Evolutionary conservation across 2,329 filamentous ascomycete species (phyloP), one percentile per base, ranked within the genome.

Genomic region (Rugonectria rugulosa): DNA sequence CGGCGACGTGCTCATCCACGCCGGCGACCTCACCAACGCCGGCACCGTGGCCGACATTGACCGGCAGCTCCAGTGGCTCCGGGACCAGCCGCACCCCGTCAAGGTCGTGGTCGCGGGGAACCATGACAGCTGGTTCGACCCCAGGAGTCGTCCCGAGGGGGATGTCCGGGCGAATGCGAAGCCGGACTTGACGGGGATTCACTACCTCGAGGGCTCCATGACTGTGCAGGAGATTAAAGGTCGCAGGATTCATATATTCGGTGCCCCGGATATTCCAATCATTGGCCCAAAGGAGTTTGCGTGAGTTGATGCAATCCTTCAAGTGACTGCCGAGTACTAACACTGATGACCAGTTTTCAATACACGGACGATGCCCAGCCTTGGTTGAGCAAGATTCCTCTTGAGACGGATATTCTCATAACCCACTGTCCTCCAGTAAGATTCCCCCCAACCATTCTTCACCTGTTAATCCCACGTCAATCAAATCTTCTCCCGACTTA

Each of bases 91-190:
- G 0, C 92, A 97, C 68, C 75, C 77, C 29, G 83, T 96, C 72
- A 96, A 97, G 73, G 80, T 97, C 20, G 83, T 93, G 29, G 86
- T 98, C 26, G 86, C 87, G 26, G 94, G 94, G 1, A 97, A 97
- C 70, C 94, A 97, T 72, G 94, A 97, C 70, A 88, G 86, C 66
- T 96, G 86, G 78, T 89, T 96, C 58, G 94, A 96, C 72, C 78
- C 83, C 20, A 78, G 79, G 27, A 86, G 85, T 12, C 81, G 90
- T 4, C 73, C 72, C 14, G 74, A 80, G 9, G 78, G 82, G 40
- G 86, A 91, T 68, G 78, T 80, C 17, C 69, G 77, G n/a, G 73
- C 76, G 2, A 72, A 72, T n/a, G 75, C 77, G 58, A 73, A 71
- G 24, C 79, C 93, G 14, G 79, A 91, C 64, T 87, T 91, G 77